Percentiles rank a stretch among this genome's conserved stretches.
phyloP scores from a whole-genome alignment of 768 basidiomycete species.

The Megacollybia marginata region DNA sequence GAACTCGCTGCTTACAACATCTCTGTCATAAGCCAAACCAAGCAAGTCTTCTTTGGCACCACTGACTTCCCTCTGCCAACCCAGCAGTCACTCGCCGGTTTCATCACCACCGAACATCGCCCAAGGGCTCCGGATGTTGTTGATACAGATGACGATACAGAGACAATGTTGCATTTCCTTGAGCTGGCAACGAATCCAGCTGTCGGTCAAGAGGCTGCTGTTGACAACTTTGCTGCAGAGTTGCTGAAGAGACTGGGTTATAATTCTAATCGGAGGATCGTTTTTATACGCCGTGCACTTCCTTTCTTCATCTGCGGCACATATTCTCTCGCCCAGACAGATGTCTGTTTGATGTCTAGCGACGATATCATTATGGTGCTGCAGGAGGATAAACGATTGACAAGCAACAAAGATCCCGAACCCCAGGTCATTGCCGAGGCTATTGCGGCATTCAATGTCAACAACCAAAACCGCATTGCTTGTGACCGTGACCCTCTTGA shows the following conservation, averaged over 20 bases:
- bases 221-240: background rate
- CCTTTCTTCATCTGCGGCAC: conserved; percentile 4
- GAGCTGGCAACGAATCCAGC: background rate
- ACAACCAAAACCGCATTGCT: background rate
- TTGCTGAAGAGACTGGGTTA: conserved; percentile 5
- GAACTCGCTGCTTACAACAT: conserved; percentile 3
- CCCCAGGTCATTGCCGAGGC: conserved; percentile 4
- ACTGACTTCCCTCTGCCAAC: background rate
- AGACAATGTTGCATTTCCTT: conserved; percentile 2
- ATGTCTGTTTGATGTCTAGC: background rate
- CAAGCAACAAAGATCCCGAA: background rate
- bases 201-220: conserved; percentile 1
- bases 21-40: background rate
- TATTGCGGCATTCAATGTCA: conserved; percentile 3
- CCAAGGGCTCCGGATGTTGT: background rate
- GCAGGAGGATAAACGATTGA: conserved; percentile 3
- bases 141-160: conserved; percentile 1
- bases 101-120: background rate
- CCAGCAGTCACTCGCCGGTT: background rate
- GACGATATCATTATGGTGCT: conserved; percentile 1
- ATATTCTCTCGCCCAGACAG: background rate
- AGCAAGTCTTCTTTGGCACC: conserved; percentile 3
- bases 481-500: background rate
- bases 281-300: background rate
- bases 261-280: background rate